Base-by-base conservation (phyloP, 306 rosid species). In the Macrotyloma uniflorum region DNA sequence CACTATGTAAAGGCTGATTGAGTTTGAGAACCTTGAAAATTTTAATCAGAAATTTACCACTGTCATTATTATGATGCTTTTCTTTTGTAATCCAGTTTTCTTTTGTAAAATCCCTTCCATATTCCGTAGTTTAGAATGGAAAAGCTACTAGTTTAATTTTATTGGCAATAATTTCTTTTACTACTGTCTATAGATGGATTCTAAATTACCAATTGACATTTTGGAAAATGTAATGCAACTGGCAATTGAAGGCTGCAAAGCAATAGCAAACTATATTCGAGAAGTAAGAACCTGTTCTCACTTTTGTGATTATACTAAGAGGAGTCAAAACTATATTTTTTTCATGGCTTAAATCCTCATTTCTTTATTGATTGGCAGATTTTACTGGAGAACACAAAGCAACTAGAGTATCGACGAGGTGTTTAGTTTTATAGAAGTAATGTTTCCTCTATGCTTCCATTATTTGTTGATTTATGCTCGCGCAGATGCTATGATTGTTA, bases 161-260 rank as follows among this genome's bases (percentile, higher is more conserved):
- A 18, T 67, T 6, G 67, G 43, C 43, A 35, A 6, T 11, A 63
- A 57, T 73, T 78, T 72, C 42, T 35, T 74, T 66, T 45, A 23
- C 51, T 67, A 53, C 40, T 79, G 70, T 36, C 28, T 76, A 83
- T 74, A 92, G 97, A 94, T 94, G 98, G 98, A 94, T 86, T 85
- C 97, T 35, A 94, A 94, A 84, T 77, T 95, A 72, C 88, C 95
- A 6, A 83, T 92, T 82, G 98, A 95, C 80, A 83, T 84, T 65
- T 87, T 92, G 76, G 97, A 95, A 85, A 89, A 66, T 57, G 96
- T 95, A 63, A 90, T 92, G 91, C 96, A 92, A 86, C 90, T 95
- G 73, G 92, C 95, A 72, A 87, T 80, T 8, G 95, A 95, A 82
- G 98, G 98, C 75, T 95, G 97, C 93, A 95, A 95, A 84, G 97